Base-by-base conservation (phyloP, 2,329 filamentous ascomycete species). In the Penicillium verrucosum region DNA sequence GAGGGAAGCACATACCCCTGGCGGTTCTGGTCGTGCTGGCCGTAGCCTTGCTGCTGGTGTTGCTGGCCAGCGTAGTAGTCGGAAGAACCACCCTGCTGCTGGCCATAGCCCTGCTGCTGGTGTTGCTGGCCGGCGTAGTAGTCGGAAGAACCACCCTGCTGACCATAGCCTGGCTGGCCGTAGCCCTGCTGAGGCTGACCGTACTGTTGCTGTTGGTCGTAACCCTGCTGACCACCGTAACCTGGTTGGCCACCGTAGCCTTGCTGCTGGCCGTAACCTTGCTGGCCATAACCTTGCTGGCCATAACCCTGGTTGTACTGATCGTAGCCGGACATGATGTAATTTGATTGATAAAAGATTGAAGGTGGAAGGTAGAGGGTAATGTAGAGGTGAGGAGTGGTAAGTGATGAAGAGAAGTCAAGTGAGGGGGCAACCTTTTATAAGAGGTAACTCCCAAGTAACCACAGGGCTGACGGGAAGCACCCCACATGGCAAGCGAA, bases 11-110 rank as follows among this genome's bases (percentile, higher is more conserved):
- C 68, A 54, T 64, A 65, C 59, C 60, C 60, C 41, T 69, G 64
- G 54, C 67, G 69, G 62, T 67, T 59, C 56, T 68, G 63, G 44
- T 68, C 65, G 5, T 56, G 54, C 23, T 74, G 62, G 14, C 36
- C 45, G 11, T 50, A 50, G n/a, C 47, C 47, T 11, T 51, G 49
- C 38, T 51, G 48, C 16, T 50, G 47, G 47, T 29, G 54, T 16
- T 68, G 65, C 44, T 66, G 58, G 41, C 61, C 56, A 23, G 51
- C 50, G 21, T 63, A 59, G 50, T 62, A 59, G 25, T 60, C 56
- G 23, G 40, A 44, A 49, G 58, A 56, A 16, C 51, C 49, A 40
- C 54, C 53, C 38, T 60, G 54, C 23, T 54, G 43, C 34, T 68
- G 66, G 23, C 56, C 57, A 36, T 68, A 62, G 45, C 60, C 56